These are phyloP conservation scores for Perilla frutescens DNA, from an alignment of 257 asterid species.

Conservation along the genomic window DNA sequence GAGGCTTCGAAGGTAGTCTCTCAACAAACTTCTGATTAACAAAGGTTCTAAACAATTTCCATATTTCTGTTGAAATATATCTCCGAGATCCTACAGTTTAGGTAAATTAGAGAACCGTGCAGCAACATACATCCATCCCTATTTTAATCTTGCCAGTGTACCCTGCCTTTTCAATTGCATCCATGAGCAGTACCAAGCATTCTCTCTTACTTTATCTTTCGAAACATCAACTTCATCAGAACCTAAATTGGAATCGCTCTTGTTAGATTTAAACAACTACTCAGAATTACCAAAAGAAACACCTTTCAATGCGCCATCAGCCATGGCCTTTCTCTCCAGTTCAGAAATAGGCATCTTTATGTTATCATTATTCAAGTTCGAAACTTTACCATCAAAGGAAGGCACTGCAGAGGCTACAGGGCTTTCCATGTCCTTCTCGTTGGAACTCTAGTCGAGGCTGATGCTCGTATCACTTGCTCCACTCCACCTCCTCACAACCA, in stretches of 20 bases:
- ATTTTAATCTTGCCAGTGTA: too few species aligned
- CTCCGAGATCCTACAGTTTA: constrained; percentile 91
- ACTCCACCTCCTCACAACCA: constrained; percentile 87
- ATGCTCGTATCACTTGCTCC: constrained; percentile 93
- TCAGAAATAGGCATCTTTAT: constrained; percentile 36
- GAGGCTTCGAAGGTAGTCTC: constrained; percentile 68
- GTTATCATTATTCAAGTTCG: constrained; percentile 35
- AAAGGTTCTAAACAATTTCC: constrained; percentile 66
- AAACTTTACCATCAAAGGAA: constrained; percentile 49
- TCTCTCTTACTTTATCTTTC: constrained; percentile 50
- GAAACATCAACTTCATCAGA: constrained; percentile 44
- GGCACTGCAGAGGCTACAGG: constrained; percentile 54
- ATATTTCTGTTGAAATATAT: constrained; percentile 76
- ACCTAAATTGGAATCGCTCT: constrained; percentile 40
- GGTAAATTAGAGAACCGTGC: constrained; percentile 98
- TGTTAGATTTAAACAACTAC: constrained; percentile 40
- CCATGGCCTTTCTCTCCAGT: constrained; percentile 47
- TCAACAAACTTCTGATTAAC: constrained; percentile 91
- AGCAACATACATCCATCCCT: constrained; percentile 96
- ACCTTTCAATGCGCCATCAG: constrained; percentile 46
- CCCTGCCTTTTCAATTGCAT: too few species aligned
- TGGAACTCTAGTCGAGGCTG: constrained; percentile 67
- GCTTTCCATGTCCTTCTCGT: constrained; percentile 69
- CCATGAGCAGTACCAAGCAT: too few species aligned
- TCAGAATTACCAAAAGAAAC: constrained; percentile 39